Evolutionary conservation across 768 basidiomycete genomes (phyloP), one percentile per base, ranked within the genome.

Genomic region (Tulasnella sp.): DNA sequence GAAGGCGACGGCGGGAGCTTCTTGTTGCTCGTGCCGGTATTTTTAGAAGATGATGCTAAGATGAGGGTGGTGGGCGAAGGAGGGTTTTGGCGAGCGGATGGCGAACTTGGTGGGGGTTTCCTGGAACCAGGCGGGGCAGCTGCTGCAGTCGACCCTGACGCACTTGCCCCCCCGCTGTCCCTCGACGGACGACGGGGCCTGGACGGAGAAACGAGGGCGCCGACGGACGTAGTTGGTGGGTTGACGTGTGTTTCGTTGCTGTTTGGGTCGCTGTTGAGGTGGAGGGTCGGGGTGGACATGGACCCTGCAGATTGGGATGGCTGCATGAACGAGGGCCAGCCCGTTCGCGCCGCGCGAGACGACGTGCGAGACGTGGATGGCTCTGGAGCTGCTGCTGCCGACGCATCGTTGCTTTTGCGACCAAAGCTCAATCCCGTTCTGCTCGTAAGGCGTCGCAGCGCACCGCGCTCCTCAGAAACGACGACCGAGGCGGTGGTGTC

Each of bases 221-320:
- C 44, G 5, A 75, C 40, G 14, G 73, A 58, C 9, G 68, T 74
- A 1, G 39, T 38, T 21, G 79, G 79, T 6, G 74, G 39, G 2
- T 74, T 4, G 34, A 87, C 85, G 46, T 85, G 84, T 77, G 83
- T 85, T 78, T 85, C 84, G 86, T 85, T 89, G 88, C 38, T 90
- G 90, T 40, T 72, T 31, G 78, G 78, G 48, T 79, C 78, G 52
- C 78, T 79, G 75, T 89, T 89, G 78, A 92, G 87, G 82, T 92
- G 91, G 68, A 94, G 85, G 39, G 91, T 88, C 76, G 93, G 93
- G 31, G 92, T 93, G 79, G 93, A 94, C 87, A 92, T 88, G 72
- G 93, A 92, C 52, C 89, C 93, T 80, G 88, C 89, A 78, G 90
- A 88, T 80, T 93, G 85, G 48, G 92, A 92, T 68, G 92, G 92